Conservation (phyloP, 2,329 filamentous ascomycete genomes). For the Drechslerella dactyloides region DNA sequence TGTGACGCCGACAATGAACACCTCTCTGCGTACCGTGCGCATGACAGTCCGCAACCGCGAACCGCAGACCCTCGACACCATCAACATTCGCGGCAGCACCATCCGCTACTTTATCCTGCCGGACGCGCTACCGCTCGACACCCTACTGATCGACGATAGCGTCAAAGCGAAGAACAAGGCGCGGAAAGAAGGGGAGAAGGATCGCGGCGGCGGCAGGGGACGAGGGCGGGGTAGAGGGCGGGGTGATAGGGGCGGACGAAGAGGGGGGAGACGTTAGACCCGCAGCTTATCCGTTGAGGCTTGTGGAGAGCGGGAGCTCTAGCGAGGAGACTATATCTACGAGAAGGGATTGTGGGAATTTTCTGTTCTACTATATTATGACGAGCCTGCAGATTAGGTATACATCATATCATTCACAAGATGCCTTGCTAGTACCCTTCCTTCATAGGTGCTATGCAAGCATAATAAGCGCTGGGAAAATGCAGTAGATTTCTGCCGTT, state of each 20-base stretch:
- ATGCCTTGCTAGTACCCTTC: no score
- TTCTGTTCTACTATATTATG: background rate
- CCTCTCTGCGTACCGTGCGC: constrained; percentile 90
- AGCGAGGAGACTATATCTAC: background rate
- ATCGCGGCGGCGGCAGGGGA: constrained; percentile 65
- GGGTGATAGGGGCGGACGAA: constrained; percentile 60
- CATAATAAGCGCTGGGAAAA: background rate
- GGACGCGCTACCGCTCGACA: constrained; percentile 92
- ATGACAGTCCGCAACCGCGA: constrained; percentile 92
- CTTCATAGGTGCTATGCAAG: no score
- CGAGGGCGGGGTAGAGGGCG: constrained; percentile 62
- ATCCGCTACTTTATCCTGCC: constrained; percentile 97
- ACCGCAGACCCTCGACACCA: constrained; percentile 85
- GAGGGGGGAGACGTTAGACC: constrained; percentile 54
- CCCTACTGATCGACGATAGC: constrained; percentile 91
- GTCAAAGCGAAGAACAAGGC: constrained; percentile 99
- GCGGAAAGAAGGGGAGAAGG: constrained; percentile 76
- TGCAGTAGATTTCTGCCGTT: background rate
- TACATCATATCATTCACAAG: background rate
- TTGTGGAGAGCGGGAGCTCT: background rate
- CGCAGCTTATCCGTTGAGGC: background rate
- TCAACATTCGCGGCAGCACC: constrained; percentile 94
- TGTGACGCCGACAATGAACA: constrained; percentile 98
- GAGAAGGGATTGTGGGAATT: background rate
- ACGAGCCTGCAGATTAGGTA: background rate